phyloP scores from a whole-genome alignment of 2,329 filamentous ascomycete species.

The Xylaria sp. region DNA sequence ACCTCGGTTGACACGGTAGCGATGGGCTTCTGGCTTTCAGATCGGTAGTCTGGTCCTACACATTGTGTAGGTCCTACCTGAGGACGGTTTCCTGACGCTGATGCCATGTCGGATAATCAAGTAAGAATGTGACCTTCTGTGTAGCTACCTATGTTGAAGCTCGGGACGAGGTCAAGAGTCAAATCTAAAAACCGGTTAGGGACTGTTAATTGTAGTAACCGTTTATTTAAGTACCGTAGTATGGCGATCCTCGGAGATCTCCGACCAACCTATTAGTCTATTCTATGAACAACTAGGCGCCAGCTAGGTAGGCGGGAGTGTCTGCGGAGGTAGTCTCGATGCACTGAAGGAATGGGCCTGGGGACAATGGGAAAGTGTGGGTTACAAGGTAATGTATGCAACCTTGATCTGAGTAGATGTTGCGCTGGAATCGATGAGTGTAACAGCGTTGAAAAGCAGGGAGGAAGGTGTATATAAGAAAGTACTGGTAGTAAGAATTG shows the following conservation, averaged over 20 bases:
- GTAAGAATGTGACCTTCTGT: conserved; percentile 10
- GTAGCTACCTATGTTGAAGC: conserved; percentile 13
- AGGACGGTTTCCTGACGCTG: conserved; percentile 48
- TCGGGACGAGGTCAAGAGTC: neutral
- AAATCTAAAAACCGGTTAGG: conserved; percentile 9
- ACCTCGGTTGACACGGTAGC: conserved; percentile 90
- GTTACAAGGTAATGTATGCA: neutral
- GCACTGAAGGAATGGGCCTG: neutral
- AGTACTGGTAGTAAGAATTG: neutral
- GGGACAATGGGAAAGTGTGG: neutral
- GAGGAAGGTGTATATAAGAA: conserved; percentile 6
- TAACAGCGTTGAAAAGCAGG: conserved; percentile 14
- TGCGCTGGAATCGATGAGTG: conserved; percentile 11
- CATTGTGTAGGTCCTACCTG: conserved; percentile 65
- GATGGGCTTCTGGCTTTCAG: conserved; percentile 80
- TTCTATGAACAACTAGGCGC: neutral
- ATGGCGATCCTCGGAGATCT: conserved; percentile 13
- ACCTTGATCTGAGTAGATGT: neutral
- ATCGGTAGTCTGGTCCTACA: conserved; percentile 83
- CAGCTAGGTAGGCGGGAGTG: neutral
- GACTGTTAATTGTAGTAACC: conserved; percentile 23
- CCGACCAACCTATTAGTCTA: conserved; percentile 18
- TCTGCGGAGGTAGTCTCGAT: conserved; percentile 9
- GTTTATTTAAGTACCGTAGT: neutral
- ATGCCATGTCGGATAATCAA: conserved; percentile 55